Base-by-base conservation (phyloP, 768 basidiomycete genomes). In the Phaeolepiota aurea region DNA sequence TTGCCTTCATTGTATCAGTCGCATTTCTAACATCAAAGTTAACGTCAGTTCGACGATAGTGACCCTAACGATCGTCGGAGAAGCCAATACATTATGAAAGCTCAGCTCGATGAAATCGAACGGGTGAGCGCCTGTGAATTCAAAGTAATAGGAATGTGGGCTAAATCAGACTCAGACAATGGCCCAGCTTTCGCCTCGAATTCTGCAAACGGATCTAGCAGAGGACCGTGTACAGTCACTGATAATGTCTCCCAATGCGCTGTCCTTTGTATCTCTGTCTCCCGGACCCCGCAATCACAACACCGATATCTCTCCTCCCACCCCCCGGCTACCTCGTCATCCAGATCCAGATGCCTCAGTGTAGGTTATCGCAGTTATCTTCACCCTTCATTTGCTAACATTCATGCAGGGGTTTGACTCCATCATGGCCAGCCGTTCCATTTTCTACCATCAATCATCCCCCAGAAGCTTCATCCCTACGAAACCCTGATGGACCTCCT, bases 51-150 rank as follows among this genome's bases (percentile, higher is more conserved):
- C 48, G 81, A 85, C 44, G 73, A 77, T 33, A 65, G 76, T 48
- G 86, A 87, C 50, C 80, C 82, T 32, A 68, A 86, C 51, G 86
- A 87, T 58, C 72, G 75, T 44, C 72, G 85, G 31, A 74, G 72
- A 52, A 88, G 85, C 55, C 87, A 88, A 49, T 72, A 77, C 48
- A 59, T 82, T 32, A 77, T 89, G 78, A 77, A 69, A 48, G 77
- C 79, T 13, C 74, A 82, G 54, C 62, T 90, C 16, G 87, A 90
- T 53, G 82, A 83, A 57, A 82, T 90, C 35, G 87, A 90, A 54
- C 72, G 72, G 68, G 85, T 67, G 45, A 4, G 51, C 51, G 20
- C 20, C 18, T 20, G 19, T 38, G 4, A 38, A 10, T 38, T 5
- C 10, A 38, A 22, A n/a, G n/a, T n/a, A n/a, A n/a, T n/a, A n/a